Conservation (phyloP, 2,329 filamentous ascomycete genomes). For the Aspergillus sp. region DNA sequence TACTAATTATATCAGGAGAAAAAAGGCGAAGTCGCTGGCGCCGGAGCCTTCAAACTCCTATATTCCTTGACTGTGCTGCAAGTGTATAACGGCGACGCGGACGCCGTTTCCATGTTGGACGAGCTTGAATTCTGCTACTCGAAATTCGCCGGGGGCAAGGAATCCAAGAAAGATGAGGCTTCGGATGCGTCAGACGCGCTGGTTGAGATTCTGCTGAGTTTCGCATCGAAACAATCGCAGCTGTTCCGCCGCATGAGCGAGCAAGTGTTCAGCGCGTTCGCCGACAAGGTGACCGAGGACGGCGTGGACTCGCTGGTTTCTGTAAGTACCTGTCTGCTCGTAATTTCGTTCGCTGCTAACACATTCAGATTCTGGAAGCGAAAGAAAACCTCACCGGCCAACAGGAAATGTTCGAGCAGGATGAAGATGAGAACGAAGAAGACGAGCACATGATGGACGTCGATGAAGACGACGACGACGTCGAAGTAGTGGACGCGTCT, state of each 20-base stretch:
- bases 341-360: slow-evolving; percentile 23
- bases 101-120: slow-evolving; percentile 70
- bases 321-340: slow-evolving; percentile 17
- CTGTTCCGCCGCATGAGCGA: slow-evolving; percentile 79
- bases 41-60: slow-evolving; percentile 65
- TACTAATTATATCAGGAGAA: slow-evolving; percentile 40
- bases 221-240: slow-evolving; percentile 74
- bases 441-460: slow-evolving; percentile 44
- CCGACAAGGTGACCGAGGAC: slow-evolving; percentile 60
- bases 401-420: slow-evolving; percentile 71
- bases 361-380: slow-evolving; percentile 60
- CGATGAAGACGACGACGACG: slow-evolving; percentile 30
- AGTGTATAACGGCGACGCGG: slow-evolving; percentile 79
- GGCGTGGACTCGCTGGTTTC: slow-evolving; percentile 57
- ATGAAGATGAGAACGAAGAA: slow-evolving; percentile 52
- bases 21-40: slow-evolving; percentile 32
- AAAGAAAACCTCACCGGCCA: slow-evolving; percentile 78
- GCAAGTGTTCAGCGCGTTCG: slow-evolving; percentile 79
- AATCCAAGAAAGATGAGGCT: slow-evolving; percentile 43
- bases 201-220: slow-evolving; percentile 81
- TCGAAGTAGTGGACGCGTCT: slow-evolving; percentile 30
- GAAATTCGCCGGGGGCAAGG: slow-evolving; percentile 47
- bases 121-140: slow-evolving; percentile 72
- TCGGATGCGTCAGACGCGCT: slow-evolving; percentile 55
- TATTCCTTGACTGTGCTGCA: slow-evolving; percentile 80